Conservation (phyloP, 2,329 filamentous ascomycete genomes). For the Cadophora luteo-olivacea region DNA sequence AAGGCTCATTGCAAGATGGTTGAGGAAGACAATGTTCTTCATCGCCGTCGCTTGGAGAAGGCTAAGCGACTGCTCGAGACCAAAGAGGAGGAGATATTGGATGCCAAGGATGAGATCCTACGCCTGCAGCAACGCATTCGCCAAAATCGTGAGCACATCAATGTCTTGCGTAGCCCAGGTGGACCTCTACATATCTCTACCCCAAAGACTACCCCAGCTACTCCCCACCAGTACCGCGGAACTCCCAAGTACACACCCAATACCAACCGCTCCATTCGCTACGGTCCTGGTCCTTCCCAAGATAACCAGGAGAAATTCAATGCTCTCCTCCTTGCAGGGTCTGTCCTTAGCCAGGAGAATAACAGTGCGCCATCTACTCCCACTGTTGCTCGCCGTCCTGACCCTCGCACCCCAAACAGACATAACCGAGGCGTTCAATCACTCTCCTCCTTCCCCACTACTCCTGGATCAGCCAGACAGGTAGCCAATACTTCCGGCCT, state of each 20-base stretch:
- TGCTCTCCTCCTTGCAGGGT: constrained; percentile 74
- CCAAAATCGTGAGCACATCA: constrained; percentile 88
- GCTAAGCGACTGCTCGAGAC: constrained; percentile 81
- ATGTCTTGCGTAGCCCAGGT: constrained; percentile 77
- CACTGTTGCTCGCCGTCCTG: constrained; percentile 33
- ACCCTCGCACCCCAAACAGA: constrained; percentile 58
- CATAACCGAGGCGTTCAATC: constrained; percentile 82
- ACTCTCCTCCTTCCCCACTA: constrained; percentile 82
- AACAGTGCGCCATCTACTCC: constrained; percentile 79
- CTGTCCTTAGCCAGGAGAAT: constrained; percentile 80
- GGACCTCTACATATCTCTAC: constrained; percentile 70
- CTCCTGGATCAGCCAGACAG: constrained; percentile 65
- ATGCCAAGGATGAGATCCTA: constrained; percentile 76
- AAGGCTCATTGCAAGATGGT: constrained; percentile 71
- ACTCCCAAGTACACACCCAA: constrained; percentile 59
- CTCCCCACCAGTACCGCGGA: constrained; percentile 49
- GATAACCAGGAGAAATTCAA: constrained; percentile 74
- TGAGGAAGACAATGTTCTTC: constrained; percentile 67
- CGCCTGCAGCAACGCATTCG: constrained; percentile 83
- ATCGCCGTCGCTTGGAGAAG: constrained; percentile 70
- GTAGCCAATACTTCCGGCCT: constrained; percentile 55
- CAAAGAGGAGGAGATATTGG: constrained; percentile 75
- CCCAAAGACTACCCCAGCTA: constrained; percentile 56
- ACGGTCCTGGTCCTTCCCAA: constrained; percentile 56
- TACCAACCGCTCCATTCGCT: constrained; percentile 45